Conservation (phyloP, 1,284 basidiomycete genomes). For the Singerocomus rubriflavus region DNA sequence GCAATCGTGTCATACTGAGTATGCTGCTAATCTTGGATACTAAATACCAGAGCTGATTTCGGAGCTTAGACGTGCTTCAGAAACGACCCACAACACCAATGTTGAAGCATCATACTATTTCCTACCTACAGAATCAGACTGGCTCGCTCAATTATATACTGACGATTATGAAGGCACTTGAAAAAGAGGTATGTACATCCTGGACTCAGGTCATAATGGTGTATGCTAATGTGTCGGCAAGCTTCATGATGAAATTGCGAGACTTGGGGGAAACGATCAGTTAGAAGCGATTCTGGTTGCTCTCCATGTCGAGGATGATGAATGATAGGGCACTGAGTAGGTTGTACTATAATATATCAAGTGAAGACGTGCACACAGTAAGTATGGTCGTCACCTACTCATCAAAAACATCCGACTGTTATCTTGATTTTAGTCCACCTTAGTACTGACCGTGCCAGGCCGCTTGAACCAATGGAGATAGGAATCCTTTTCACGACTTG, state of each 20-base stretch:
- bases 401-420: background rate
- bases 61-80: constrained; percentile 75
- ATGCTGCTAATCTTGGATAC: constrained; percentile 28
- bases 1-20: constrained; percentile 82
- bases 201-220: background rate
- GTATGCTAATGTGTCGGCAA: constrained; percentile 19
- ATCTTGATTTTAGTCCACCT: background rate
- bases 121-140: constrained; percentile 69
- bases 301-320: constrained; percentile 24
- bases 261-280: constrained; percentile 28
- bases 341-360: background rate
- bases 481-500: background rate
- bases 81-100: constrained; percentile 81
- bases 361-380: background rate
- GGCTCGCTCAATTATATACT: constrained; percentile 71
- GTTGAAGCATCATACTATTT: constrained; percentile 76
- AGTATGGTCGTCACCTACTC: background rate
- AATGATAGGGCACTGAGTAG: background rate
- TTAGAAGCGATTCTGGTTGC: constrained; percentile 28
- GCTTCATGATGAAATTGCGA: constrained; percentile 24
- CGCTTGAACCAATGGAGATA: background rate
- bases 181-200: constrained; percentile 42
- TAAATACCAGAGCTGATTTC: background rate
- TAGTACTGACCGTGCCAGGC: constrained; percentile 1
- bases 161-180: constrained; percentile 51